Evolutionary conservation across 371 early-diverging fungal genomes (phyloP), one percentile per base, ranked within the genome.

Genomic region (Lichtheimia ramosa): DNA sequence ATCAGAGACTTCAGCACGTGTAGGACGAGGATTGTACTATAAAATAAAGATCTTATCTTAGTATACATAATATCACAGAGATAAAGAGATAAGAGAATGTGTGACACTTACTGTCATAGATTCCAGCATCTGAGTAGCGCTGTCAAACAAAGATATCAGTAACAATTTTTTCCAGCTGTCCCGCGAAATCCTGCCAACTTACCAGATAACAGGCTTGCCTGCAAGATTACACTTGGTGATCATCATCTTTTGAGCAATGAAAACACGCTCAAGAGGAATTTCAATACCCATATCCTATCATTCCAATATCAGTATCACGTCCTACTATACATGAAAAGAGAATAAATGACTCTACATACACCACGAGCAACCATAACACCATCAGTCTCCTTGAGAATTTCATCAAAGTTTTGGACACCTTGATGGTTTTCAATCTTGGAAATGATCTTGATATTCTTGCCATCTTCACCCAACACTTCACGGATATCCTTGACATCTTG

Each of bases 321-420:
- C n/a, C n/a, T n/a, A 34, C 34, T 34, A 28, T 28, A 28, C 7
- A 7, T 6, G 28, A 34, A 34, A 8, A 6, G 10, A 10, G 2
- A 8, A 34, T 34, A 8, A 1, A 34, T 34, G 14, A n/a, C n/a
- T 42, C n/a, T n/a, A 51, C 51, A 51, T 59, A 59, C 59, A 50
- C 99, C 99, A 72, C 99, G 89, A 24, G 99, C 99, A 58, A 99
- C 92, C 99, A 99, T 99, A 58, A 99, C 89, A 63, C 98, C 99
- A 81, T 99, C 99, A 6, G 97, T 90, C 46, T 86, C 97, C 43
- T 68, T 76, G 43, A 98, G 79, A 64, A 99, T 99, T 63, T 95
- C 97, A 69, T 96, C 95, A 85, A 99, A 93, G 83, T 99, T 99
- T 62, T 88, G 82, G 27, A 99, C 88, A 54, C 96, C 99, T 82